These are phyloP conservation scores for Dentipellis sp. DNA, from an alignment of 768 basidiomycete genomes.

Conservation along the genomic window DNA sequence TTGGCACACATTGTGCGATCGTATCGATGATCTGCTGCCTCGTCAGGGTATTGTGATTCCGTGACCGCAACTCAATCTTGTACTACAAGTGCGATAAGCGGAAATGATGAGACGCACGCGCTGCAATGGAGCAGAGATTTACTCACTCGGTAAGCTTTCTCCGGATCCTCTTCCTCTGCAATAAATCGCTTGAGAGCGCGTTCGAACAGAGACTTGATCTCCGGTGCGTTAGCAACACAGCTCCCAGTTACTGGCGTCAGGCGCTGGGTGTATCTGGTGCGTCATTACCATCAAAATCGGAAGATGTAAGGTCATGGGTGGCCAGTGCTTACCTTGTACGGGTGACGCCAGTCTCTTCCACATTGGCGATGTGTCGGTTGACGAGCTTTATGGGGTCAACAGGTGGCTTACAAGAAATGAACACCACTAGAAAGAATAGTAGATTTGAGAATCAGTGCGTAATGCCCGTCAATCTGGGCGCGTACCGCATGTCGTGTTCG, in stretches of 20 bases:
- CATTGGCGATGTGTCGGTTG: slow-evolving; percentile 49
- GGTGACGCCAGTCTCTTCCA: slow-evolving; percentile 52
- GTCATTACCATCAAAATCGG: background rate
- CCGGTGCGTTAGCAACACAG: slow-evolving; percentile 58
- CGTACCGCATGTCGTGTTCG: slow-evolving; percentile 73
- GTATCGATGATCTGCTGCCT: slow-evolving; percentile 54
- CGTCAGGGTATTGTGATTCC: slow-evolving; percentile 67
- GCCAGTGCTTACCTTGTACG: slow-evolving; percentile 44
- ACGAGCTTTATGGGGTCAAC: slow-evolving; percentile 70
- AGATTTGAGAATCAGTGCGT: background rate
- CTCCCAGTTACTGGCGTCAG: slow-evolving; percentile 61
- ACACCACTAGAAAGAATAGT: slow-evolving; percentile 42
- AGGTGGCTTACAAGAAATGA: slow-evolving; percentile 72
- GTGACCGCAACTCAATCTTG: slow-evolving; percentile 67
- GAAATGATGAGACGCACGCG: background rate
- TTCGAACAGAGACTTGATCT: slow-evolving; percentile 56
- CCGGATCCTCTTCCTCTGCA: slow-evolving; percentile 32
- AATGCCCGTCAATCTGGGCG: background rate
- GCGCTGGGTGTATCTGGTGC: slow-evolving; percentile 54
- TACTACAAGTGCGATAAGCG: slow-evolving; percentile 37
- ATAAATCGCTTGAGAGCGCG: slow-evolving; percentile 47
- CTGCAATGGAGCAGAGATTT: background rate
- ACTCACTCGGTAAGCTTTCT: slow-evolving; percentile 39
- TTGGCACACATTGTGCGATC: slow-evolving; percentile 63
- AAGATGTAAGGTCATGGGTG: background rate